Evolutionary conservation across 2,329 filamentous ascomycete species (phyloP), one percentile per base, ranked within the genome.

Genomic region (Curvularia spicifera): DNA sequence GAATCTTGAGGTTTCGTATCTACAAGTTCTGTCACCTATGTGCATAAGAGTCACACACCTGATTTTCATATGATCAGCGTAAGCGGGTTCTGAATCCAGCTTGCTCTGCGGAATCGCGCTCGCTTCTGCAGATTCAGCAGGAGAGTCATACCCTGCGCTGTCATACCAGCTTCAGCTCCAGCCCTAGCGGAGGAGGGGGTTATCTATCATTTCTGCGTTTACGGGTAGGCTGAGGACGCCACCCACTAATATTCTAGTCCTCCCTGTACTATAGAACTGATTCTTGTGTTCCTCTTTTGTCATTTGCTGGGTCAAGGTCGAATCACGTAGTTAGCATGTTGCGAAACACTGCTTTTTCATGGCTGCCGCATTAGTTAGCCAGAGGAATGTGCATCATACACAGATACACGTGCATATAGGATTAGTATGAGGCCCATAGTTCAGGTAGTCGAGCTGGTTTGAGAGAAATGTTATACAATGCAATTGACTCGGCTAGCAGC

Each of bases 391-490:
- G 28, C 29, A 7, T 47, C 12, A 26, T 6, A 43, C 15, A 26
- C 20, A 26, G 26, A 26, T 22, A 18, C n/a, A 46, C 5, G 22
- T 29, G 29, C 10, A 18, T 12, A 29, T 5, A 28, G 9, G 7
- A 31, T 31, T 10, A 12, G 29, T 12, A 10, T 12, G 29, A 45
- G 26, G n/a, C 22, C 28, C 1, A 22, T 10, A 18, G 12, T 33
- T 10, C 9, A 29, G 15, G 15, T 42, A 51, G 24, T 29, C n/a
- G 6, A 22, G 44, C 18, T 26, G 22, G 28, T 24, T 47, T 47
- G n/a, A 47, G 22, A n/a, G 29, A 4, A 10, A n/a, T 56, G 44
- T 57, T 56, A 46, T 56, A 56, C 48, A 51, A 37, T 43, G 39
- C 24, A 43, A 52, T 45, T 53, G 37, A 33, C 28, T 20, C 44